Evolutionary conservation across 179 eudicot species (phyloP).

Genomic region (Carnegiea gigantea): DNA sequence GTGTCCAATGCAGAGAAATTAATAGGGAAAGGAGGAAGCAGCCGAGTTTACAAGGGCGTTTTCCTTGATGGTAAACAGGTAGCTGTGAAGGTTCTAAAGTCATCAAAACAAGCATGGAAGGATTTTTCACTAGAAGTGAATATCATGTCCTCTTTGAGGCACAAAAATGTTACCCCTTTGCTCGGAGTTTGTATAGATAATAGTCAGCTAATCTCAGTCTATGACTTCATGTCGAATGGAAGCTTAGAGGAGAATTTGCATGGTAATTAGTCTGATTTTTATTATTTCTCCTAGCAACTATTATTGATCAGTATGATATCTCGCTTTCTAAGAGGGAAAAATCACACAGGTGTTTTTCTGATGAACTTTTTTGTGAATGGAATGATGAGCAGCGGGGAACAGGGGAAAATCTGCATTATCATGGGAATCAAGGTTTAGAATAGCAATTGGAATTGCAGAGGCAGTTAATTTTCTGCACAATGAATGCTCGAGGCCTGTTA

Average conservation of each 20-base stretch:
- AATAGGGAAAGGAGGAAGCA: slow-evolving; percentile 82
- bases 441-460: slow-evolving; percentile 80
- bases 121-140: slow-evolving; percentile 72
- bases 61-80: slow-evolving; percentile 75
- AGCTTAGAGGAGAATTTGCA: slow-evolving; percentile 72
- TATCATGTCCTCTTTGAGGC: slow-evolving; percentile 66
- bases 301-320: neutral
- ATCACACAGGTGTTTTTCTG: neutral
- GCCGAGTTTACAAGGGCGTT: slow-evolving; percentile 75
- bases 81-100: slow-evolving; percentile 72
- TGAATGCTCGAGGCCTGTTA: slow-evolving; percentile 62
- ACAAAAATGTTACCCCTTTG: slow-evolving; percentile 63
- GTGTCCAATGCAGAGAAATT: slow-evolving; percentile 48
- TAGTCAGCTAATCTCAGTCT: slow-evolving; percentile 62
- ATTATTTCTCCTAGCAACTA: neutral
- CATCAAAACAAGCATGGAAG: slow-evolving; percentile 68
- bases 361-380: neutral
- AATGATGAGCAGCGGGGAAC: slow-evolving; percentile 38
- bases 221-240: slow-evolving; percentile 68
- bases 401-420: slow-evolving; percentile 40
- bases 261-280: slow-evolving; percentile 34
- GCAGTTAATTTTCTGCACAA: slow-evolving; percentile 72
- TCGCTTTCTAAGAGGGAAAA: neutral
- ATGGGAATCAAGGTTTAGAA: slow-evolving; percentile 65
- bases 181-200: slow-evolving; percentile 78